Percentiles rank a stretch among this genome's conserved stretches.
phyloP scores from a whole-genome alignment of 2,329 filamentous ascomycete genomes.

The Penicillium occitanis region DNA sequence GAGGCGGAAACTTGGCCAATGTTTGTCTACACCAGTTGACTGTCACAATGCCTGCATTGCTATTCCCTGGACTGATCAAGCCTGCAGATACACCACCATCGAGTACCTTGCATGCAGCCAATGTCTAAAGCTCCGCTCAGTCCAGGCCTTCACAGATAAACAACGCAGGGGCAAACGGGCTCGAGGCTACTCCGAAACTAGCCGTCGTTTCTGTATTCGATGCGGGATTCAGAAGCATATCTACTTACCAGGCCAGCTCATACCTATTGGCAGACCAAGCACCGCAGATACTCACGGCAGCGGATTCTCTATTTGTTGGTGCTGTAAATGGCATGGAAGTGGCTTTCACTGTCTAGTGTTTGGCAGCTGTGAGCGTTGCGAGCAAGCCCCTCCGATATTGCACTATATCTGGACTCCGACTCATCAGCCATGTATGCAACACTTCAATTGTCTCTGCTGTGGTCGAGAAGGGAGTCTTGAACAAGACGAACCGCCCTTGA shows the following conservation, averaged over 20 bases:
- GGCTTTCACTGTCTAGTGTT: conserved; percentile 15
- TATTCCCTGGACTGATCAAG: not conserved
- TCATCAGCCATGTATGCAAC: conserved; percentile 16
- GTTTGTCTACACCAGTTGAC: conserved; percentile 1
- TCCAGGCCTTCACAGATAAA: conserved; percentile 12
- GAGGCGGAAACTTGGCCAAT: conserved; percentile 19
- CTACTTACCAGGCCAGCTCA: conserved; percentile 15
- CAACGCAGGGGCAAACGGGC: conserved; percentile 12
- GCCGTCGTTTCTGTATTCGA: conserved; percentile 19
- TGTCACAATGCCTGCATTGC: not conserved
- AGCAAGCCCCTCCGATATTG: conserved; percentile 6
- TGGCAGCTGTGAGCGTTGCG: conserved; percentile 14
- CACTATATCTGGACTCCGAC: conserved; percentile 18
- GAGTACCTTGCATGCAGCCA: conserved; percentile 17
- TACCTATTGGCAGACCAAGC: conserved; percentile 1
- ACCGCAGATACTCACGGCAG: not conserved
- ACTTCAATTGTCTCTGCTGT: conserved; percentile 13
- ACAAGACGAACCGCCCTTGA: not conserved
- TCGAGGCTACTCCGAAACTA: conserved; percentile 14
- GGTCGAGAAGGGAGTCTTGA: conserved; percentile 8
- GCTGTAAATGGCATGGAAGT: conserved; percentile 13
- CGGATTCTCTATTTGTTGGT: conserved; percentile 15
- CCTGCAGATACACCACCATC: conserved; percentile 8
- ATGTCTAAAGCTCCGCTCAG: conserved; percentile 18
- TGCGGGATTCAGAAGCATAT: conserved; percentile 20